These are phyloP conservation scores for Phytophthora citrophthora DNA, from an alignment of 352 stramenopile genomes.

Conservation along the genomic window DNA sequence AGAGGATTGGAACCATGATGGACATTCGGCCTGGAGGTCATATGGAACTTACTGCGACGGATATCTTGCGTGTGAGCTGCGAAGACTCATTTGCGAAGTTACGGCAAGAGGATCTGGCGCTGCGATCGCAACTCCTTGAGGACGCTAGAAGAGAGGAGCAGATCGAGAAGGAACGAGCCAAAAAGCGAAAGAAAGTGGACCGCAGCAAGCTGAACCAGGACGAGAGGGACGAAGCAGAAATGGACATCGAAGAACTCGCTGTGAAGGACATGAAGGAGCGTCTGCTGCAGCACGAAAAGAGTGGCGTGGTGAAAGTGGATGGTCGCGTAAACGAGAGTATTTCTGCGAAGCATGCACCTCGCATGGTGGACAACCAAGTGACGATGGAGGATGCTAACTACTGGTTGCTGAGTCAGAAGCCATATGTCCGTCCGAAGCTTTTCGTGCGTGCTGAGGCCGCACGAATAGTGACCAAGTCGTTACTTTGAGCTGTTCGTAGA, in stretches of 20 bases:
- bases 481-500: conserved; percentile 44
- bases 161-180: conserved; percentile 77
- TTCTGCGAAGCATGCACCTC: conserved; percentile 47
- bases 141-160: conserved; percentile 82
- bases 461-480: conserved; percentile 83
- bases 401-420: conserved; percentile 86
- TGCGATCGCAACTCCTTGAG: conserved; percentile 71
- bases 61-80: conserved; percentile 86
- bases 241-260: conserved; percentile 86
- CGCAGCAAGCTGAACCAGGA: conserved; percentile 79
- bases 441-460: conserved; percentile 84
- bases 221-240: conserved; percentile 85
- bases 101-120: conserved; percentile 65
- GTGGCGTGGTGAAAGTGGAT: conserved; percentile 70
- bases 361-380: conserved; percentile 71
- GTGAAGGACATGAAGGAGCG: conserved; percentile 86
- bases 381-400: conserved; percentile 85
- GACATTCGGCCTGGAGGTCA: conserved; percentile 19
- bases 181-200: conserved; percentile 90
- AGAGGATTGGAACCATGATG: conserved; percentile 25
- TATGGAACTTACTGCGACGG: conserved; percentile 71
- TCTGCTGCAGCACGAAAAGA: conserved; percentile 78
- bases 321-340: conserved; percentile 88
- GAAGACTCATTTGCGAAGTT: conserved; percentile 79
- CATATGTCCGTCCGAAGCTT: conserved; percentile 82